Evolutionary conservation across 2,329 filamentous ascomycete genomes (phyloP).

Genomic region (Pezicula neosporulosa): DNA sequence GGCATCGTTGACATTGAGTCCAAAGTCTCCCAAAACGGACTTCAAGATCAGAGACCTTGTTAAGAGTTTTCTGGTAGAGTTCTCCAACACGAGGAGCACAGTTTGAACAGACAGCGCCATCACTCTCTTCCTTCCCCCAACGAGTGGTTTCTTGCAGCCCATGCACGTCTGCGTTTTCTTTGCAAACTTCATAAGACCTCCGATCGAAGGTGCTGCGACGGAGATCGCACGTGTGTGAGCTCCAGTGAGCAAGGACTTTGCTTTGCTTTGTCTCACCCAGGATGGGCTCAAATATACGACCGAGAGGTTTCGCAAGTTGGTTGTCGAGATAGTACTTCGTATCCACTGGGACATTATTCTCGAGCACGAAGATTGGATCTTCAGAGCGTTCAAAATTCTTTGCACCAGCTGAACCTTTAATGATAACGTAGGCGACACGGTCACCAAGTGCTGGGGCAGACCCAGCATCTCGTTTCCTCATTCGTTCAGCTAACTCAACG

Average conservation of each 20-base stretch:
- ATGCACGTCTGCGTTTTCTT: conserved; percentile 98
- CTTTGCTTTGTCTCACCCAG: conserved; percentile 91
- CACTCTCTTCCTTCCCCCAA: conserved; percentile 70
- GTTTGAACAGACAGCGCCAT: conserved; percentile 83
- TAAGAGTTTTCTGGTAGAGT: conserved; percentile 87
- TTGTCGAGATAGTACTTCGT: conserved; percentile 99
- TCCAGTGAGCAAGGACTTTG: conserved; percentile 79
- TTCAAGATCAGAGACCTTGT: conserved; percentile 87
- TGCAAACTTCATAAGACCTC: conserved; percentile 96
- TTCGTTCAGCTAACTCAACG: conserved; percentile 89
- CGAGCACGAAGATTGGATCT: conserved; percentile 93
- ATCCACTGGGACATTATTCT: conserved; percentile 97
- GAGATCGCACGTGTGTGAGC: conserved; percentile 95
- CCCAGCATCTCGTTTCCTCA: conserved; percentile 94
- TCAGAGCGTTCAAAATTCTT: conserved; percentile 98
- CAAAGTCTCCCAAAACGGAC: conserved; percentile 89
- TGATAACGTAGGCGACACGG: conserved; percentile 96
- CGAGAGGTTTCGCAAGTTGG: conserved; percentile 90
- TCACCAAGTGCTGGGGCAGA: conserved; percentile 91
- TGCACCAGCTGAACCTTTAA: conserved; percentile 82
- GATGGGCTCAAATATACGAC: conserved; percentile 96
- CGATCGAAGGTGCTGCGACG: conserved; percentile 85
- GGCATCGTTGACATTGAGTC: conserved; percentile 97
- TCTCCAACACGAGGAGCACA: conserved; percentile 85
- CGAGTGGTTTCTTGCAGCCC: conserved; percentile 96